phyloP scores from a whole-genome alignment of 2,329 filamentous ascomycete genomes.

The Aspergillus flavus region DNA sequence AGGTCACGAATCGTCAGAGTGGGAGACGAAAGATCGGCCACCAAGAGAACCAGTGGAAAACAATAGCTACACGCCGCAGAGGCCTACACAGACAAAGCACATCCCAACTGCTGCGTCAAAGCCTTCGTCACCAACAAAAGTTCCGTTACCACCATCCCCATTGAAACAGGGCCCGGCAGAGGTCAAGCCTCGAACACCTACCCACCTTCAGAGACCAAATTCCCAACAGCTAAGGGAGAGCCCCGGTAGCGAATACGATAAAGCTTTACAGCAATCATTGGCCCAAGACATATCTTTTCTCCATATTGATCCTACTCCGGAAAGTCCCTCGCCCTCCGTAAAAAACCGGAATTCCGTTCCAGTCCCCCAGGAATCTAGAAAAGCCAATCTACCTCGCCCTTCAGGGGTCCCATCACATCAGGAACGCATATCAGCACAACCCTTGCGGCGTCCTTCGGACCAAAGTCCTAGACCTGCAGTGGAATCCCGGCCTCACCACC shows the following conservation, averaged over 20 bases:
- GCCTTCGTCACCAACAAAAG: constrained; percentile 58
- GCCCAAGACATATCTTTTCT: constrained; percentile 45
- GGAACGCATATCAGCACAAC: constrained; percentile 26
- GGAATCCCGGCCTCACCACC: constrained; percentile 15
- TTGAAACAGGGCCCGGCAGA: constrained; percentile 57
- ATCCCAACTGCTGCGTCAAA: constrained; percentile 29
- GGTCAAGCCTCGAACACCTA: constrained; percentile 50
- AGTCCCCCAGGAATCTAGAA: constrained; percentile 24
- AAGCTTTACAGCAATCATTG: constrained; percentile 44
- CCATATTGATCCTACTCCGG: constrained; percentile 35
- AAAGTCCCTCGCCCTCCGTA: constrained; percentile 18
- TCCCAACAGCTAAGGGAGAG: constrained; percentile 36
- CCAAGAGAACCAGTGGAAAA: constrained; percentile 31
- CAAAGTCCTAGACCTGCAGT: constrained; percentile 13
- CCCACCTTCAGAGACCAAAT: constrained; percentile 48
- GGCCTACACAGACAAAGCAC: constrained; percentile 58
- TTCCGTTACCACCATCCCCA: constrained; percentile 63
- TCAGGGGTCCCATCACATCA: constrained; percentile 38
- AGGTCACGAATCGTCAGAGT: constrained; percentile 46
- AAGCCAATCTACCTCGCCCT: constrained; percentile 31
- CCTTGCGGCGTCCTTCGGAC: constrained; percentile 20
- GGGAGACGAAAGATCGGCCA: constrained; percentile 33
- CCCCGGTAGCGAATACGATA: constrained; percentile 45
- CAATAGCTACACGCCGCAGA: constrained; percentile 56
- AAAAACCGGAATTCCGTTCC: constrained; percentile 17